Conservation (phyloP, 768 basidiomycete species). For the Astraeus odoratus region DNA sequence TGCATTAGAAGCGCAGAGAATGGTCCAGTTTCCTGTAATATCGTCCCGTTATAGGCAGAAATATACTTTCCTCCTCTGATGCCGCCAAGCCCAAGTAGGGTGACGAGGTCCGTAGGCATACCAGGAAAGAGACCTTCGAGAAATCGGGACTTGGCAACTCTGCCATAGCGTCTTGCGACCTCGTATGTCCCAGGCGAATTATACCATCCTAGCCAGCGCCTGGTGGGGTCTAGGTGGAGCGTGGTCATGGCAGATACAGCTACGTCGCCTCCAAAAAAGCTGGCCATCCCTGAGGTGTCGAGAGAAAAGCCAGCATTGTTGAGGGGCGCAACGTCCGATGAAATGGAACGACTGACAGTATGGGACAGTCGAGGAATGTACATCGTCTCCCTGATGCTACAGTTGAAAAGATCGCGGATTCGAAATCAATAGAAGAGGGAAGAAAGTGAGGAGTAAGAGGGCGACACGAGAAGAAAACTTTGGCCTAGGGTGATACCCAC, state of each 20-base stretch:
- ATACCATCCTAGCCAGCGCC: neutral
- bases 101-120: constrained; percentile 4
- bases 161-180: neutral
- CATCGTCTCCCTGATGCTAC: too few relatives aligned
- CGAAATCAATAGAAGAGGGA: neutral
- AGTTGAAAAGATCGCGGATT: neutral
- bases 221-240: neutral
- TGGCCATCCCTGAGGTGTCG: neutral
- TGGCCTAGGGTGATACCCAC: too few relatives aligned
- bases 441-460: too few relatives aligned
- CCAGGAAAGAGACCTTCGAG: neutral
- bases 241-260: neutral
- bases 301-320: neutral
- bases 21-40: constrained; percentile 32
- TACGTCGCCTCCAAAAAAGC: neutral
- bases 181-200: neutral
- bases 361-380: neutral
- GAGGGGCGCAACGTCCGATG: neutral
- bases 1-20: constrained; percentile 3
- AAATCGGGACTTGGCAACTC: neutral
- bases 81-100: constrained; percentile 11
- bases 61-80: constrained; percentile 54
- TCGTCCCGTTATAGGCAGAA: constrained; percentile 57
- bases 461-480: too few relatives aligned
- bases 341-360: neutral